phyloP scores from a whole-genome alignment of 257 asterid genomes.

The Capsicum rhomboideum region DNA sequence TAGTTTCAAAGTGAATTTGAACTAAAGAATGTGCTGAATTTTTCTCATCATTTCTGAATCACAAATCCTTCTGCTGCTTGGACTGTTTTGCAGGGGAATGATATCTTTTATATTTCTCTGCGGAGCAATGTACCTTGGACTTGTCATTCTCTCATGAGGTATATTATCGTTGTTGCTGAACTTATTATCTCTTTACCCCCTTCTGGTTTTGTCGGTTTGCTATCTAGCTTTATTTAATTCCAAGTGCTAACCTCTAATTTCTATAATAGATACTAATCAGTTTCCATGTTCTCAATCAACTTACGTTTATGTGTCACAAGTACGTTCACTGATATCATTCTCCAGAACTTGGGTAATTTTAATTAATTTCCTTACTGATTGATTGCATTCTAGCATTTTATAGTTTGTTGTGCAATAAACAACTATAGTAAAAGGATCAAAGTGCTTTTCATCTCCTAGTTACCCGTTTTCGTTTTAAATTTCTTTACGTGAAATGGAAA shows the following conservation, averaged over 20 bases:
- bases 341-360: not conserved
- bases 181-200: not conserved
- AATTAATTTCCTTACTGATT: not conserved
- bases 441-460: not conserved
- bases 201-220: not conserved
- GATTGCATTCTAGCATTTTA: not conserved
- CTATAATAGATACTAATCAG: not conserved
- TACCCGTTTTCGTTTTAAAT: not conserved
- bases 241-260: not conserved
- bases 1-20: not conserved
- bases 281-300: not conserved
- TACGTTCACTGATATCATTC: not conserved
- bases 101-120: slow-evolving; percentile 74
- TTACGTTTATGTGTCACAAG: not conserved
- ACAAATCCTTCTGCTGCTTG: not conserved
- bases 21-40: not conserved
- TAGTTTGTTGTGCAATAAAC: not conserved
- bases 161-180: not conserved
- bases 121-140: slow-evolving; percentile 84
- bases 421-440: not conserved
- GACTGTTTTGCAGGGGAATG: slow-evolving; percentile 66
- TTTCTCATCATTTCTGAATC: not conserved
- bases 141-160: slow-evolving; percentile 92
- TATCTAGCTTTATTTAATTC: not conserved
- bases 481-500: not conserved